A percentile compares a stretch with the other conserved stretches of the same genome.
Conservation (phyloP, 331 rosid genomes). For the Cydonia oblonga region DNA sequence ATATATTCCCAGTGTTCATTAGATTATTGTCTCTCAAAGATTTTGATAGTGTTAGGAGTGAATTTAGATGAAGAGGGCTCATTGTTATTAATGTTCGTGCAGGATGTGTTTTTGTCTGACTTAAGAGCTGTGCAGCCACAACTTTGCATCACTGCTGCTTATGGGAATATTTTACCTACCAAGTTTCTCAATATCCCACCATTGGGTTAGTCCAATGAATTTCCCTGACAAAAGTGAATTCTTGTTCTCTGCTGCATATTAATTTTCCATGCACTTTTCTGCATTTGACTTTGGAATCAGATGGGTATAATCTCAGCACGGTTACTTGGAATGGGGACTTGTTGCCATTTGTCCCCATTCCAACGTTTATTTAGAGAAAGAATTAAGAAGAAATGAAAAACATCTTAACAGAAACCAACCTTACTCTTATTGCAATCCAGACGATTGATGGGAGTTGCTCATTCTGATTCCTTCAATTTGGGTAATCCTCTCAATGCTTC, state of each 20-base stretch:
- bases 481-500: not conserved
- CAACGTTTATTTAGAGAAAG: not conserved
- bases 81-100: constrained; percentile 14
- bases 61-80: not conserved
- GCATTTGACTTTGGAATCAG: not conserved
- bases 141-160: constrained; percentile 81
- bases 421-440: not conserved
- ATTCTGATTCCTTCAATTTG: not conserved
- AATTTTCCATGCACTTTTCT: not conserved
- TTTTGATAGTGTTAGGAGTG: not conserved
- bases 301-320: not conserved
- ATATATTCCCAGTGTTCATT: not conserved
- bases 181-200: constrained; percentile 63
- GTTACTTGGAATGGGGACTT: not conserved
- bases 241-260: not conserved
- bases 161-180: constrained; percentile 84
- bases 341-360: not conserved
- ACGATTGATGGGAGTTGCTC: not conserved
- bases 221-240: not conserved
- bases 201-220: constrained; percentile 32
- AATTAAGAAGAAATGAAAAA: not conserved
- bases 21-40: not conserved
- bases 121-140: constrained; percentile 70
- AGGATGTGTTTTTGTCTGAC: constrained; percentile 67
- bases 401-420: not conserved